phyloP scores from a whole-genome alignment of 2,329 filamentous ascomycete species.

The Cladosporium sphaerospermum region DNA sequence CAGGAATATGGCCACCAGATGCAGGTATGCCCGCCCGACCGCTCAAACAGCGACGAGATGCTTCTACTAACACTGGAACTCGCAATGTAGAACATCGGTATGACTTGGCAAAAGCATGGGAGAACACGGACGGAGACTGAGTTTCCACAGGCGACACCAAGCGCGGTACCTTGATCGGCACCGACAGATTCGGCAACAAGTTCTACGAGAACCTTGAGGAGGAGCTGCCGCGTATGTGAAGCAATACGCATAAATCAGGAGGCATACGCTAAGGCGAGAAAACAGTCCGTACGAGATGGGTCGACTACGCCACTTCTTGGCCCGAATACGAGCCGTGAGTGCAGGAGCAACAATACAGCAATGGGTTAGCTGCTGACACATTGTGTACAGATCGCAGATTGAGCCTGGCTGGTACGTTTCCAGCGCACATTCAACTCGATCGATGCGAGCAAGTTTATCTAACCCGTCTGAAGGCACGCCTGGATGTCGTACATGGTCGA shows the following conservation, averaged over 20 bases:
- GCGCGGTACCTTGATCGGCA: conserved; percentile 75
- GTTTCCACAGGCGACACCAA: conserved; percentile 79
- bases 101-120: conserved; percentile 11
- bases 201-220: conserved; percentile 88
- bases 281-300: conserved; percentile 88
- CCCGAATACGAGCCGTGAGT: conserved; percentile 72
- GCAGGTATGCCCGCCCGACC: conserved; percentile 59
- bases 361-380: conserved; percentile 31
- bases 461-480: conserved; percentile 59
- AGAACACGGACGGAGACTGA: conserved; percentile 24
- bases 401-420: conserved; percentile 72
- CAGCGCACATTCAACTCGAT: neutral
- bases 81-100: conserved; percentile 31
- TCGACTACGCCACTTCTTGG: conserved; percentile 73
- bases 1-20: conserved; percentile 90
- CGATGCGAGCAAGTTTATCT: neutral
- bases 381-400: conserved; percentile 60
- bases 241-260: neutral
- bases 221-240: conserved; percentile 73
- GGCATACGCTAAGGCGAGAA: neutral
- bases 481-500: conserved; percentile 96
- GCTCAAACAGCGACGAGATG: neutral
- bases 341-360: neutral
- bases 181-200: conserved; percentile 92
- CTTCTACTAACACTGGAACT: neutral